Evolutionary conservation across 1,139 yeast genomes (phyloP).

Genomic region (Taiozyma sp.): DNA sequence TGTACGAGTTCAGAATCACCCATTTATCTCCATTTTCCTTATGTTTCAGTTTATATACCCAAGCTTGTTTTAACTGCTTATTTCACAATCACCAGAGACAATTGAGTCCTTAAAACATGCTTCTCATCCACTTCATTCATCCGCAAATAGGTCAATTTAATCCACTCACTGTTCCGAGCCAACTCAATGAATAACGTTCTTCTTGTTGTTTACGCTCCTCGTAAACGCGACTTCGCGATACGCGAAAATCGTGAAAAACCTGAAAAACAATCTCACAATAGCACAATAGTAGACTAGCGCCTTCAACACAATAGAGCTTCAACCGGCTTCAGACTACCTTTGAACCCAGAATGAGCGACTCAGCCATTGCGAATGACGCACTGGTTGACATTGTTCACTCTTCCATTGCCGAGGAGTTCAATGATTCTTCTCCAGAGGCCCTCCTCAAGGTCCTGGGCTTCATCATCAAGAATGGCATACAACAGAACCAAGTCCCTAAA

Average conservation of each 20-base stretch:
- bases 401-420: not conserved
- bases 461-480: slow-evolving; percentile 11
- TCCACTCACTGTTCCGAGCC: not conserved
- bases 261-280: not conserved
- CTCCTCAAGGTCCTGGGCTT: slow-evolving; percentile 10
- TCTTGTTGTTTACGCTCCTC: not conserved
- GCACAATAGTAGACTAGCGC: not conserved
- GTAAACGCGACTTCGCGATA: not conserved
- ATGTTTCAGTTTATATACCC: not conserved
- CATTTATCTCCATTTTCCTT: not conserved
- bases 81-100: not conserved
- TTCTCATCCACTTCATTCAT: not conserved
- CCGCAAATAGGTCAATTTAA: not conserved
- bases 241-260: not conserved
- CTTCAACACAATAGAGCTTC: not conserved
- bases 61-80: not conserved
- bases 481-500: slow-evolving; percentile 6
- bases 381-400: not conserved
- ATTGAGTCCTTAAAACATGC: not conserved
- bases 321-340: not conserved
- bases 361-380: not conserved
- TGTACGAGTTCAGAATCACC: not conserved
- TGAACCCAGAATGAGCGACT: not conserved
- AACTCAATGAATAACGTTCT: not conserved
- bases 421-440: slow-evolving; percentile 10